phyloP scores from a whole-genome alignment of 2,329 filamentous ascomycete genomes.

The Penicillium polonicum region DNA sequence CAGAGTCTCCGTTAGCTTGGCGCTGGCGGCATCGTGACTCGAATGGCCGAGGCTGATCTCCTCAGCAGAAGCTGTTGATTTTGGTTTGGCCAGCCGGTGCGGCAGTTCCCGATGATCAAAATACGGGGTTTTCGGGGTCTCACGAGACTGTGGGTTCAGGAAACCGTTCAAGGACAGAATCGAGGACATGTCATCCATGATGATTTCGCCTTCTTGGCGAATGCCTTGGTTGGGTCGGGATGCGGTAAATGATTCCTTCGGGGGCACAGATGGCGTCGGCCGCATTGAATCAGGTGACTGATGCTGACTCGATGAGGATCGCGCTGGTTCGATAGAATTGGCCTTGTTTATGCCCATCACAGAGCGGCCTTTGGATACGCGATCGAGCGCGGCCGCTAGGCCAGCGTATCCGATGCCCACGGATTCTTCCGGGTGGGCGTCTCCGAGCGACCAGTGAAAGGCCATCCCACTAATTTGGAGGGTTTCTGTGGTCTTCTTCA shows the following conservation, averaged over 20 bases:
- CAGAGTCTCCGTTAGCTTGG: conserved; percentile 59
- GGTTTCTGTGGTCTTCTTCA: conserved; percentile 60
- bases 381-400: conserved; percentile 63
- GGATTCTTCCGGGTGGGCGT: conserved; percentile 57
- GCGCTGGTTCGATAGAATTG: conserved; percentile 19
- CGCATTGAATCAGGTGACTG: conserved; percentile 1
- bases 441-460: conserved; percentile 65
- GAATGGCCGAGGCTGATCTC: conserved; percentile 4
- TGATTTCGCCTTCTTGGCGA: conserved; percentile 11
- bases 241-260: conserved; percentile 22
- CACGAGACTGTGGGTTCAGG: conserved; percentile 10
- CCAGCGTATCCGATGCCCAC: conserved; percentile 67
- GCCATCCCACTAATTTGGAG: conserved; percentile 65
- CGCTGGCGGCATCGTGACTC: conserved; percentile 34
- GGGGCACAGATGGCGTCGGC: conserved; percentile 24
- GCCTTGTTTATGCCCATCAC: conserved; percentile 30
- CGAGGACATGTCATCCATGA: conserved; percentile 32
- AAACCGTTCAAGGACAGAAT: conserved; percentile 29
- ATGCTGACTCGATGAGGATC: conserved; percentile 3
- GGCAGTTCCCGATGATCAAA: background rate
- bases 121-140: conserved; percentile 2
- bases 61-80: background rate
- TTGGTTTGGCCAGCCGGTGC: background rate
- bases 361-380: conserved; percentile 37
- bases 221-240: conserved; percentile 6